These are phyloP conservation scores for Claviceps purpurea DNA, from an alignment of 2,329 filamentous ascomycete species.

Conservation along the genomic window DNA sequence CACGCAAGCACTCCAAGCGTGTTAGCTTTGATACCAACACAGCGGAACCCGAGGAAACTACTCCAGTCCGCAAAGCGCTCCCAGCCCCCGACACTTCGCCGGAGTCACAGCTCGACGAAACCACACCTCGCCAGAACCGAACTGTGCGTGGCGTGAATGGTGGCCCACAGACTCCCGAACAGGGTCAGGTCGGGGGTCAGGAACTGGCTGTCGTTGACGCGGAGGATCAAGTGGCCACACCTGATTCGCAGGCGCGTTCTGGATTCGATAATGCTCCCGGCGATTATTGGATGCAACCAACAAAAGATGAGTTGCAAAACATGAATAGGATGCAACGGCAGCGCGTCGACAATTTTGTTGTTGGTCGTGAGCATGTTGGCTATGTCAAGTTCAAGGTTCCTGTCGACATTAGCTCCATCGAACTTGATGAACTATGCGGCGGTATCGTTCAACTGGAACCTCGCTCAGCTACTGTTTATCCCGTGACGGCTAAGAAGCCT, in stretches of 20 bases:
- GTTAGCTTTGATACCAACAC: slow-evolving; percentile 77
- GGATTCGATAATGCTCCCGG: slow-evolving; percentile 44
- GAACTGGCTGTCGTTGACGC: slow-evolving; percentile 72
- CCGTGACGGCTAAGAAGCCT: slow-evolving; percentile 62
- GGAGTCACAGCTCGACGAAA: slow-evolving; percentile 20
- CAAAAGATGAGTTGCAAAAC: slow-evolving; percentile 57
- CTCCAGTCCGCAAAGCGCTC: slow-evolving; percentile 20
- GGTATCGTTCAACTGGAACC: slow-evolving; percentile 63
- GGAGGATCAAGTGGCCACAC: slow-evolving; percentile 32
- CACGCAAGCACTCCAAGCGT: slow-evolving; percentile 58
- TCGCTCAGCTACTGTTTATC: slow-evolving; percentile 81
- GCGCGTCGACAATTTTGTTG: slow-evolving; percentile 59
- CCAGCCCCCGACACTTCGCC: slow-evolving; percentile 21
- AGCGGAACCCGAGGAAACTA: slow-evolving; percentile 23
- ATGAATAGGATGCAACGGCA: slow-evolving; percentile 72
- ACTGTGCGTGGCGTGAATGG: slow-evolving; percentile 25
- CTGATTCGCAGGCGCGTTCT: slow-evolving; percentile 12
- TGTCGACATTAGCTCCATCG: slow-evolving; percentile 69
- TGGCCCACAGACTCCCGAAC: slow-evolving; percentile 39
- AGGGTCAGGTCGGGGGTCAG: slow-evolving; percentile 59
- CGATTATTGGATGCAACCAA: slow-evolving; percentile 77
- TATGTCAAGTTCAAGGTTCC: slow-evolving; percentile 67
- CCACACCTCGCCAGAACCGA: slow-evolving; percentile 37
- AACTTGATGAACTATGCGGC: slow-evolving; percentile 67
- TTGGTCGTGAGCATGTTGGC: slow-evolving; percentile 73